phyloP scores from a whole-genome alignment of 169 alveolate species.

The Plasmodium fragile region DNA sequence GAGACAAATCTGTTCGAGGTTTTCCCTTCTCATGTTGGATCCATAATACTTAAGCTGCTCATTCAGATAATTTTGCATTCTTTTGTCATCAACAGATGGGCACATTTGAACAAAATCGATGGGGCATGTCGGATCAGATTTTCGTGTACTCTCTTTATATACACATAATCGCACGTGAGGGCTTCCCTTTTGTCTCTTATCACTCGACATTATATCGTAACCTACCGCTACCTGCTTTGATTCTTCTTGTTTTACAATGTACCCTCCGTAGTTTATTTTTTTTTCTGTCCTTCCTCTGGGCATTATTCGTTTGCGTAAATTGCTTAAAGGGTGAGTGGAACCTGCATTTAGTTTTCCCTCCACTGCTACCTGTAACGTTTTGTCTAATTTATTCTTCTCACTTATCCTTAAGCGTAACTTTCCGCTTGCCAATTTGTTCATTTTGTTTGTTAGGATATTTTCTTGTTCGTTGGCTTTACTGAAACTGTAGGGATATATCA shows the following conservation, averaged over 20 bases:
- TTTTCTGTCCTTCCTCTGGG: background rate
- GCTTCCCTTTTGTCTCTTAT: background rate
- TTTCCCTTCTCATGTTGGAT: conserved; percentile 9
- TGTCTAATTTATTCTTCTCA: background rate
- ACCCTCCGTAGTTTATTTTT: background rate
- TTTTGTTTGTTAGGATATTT: background rate
- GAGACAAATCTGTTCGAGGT: conserved; percentile 6
- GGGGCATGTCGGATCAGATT: background rate
- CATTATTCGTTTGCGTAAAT: background rate
- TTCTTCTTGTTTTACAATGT: background rate
- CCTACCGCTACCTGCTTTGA: background rate
- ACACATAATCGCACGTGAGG: background rate
- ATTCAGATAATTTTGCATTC: conserved; percentile 44
- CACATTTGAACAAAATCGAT: conserved; percentile 1
- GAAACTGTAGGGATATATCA: background rate
- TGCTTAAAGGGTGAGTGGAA: background rate
- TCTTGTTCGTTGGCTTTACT: background rate
- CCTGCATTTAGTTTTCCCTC: background rate
- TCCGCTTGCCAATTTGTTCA: background rate
- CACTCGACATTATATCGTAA: background rate
- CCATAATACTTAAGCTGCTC: conserved; percentile 57
- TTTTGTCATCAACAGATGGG: conserved; percentile 16
- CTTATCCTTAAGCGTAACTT: background rate
- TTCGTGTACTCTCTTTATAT: background rate
- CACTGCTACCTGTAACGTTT: background rate